Percentiles rank a stretch among this genome's conserved stretches.
phyloP scores from a whole-genome alignment of 495 filamentous ascomycete genomes.

The Aspergillus baeticus region DNA sequence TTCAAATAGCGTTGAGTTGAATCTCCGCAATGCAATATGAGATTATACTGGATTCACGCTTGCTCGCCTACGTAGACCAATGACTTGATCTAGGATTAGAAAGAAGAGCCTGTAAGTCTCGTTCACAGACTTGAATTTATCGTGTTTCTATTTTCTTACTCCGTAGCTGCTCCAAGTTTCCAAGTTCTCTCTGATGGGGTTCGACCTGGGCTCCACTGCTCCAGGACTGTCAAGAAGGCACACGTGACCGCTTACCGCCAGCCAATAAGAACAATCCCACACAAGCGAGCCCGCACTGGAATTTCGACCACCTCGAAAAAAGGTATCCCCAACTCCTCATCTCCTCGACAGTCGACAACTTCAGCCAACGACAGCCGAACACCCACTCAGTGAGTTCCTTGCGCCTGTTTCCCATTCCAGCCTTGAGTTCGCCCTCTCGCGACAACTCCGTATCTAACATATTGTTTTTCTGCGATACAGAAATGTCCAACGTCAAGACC shows the following conservation, averaged over 20 bases:
- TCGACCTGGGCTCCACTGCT: too few relatives aligned
- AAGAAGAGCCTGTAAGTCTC: too few relatives aligned
- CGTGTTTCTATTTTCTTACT: too few relatives aligned
- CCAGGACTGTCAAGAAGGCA: too few relatives aligned
- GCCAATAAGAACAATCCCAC: constrained; percentile 25
- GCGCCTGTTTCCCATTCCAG: background rate
- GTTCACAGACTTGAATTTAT: too few relatives aligned
- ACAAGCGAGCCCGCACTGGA: constrained; percentile 49
- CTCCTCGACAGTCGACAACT: constrained; percentile 38
- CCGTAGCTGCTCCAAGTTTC: too few relatives aligned
- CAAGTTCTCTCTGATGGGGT: too few relatives aligned
- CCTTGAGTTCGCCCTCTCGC: background rate
- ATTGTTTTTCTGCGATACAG: constrained; percentile 31
- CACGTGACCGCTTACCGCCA: background rate
- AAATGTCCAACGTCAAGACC: constrained; percentile 68
- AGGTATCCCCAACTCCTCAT: constrained; percentile 28
- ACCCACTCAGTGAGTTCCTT: constrained; percentile 39
- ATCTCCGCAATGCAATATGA: too few relatives aligned
- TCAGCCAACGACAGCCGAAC: constrained; percentile 46
- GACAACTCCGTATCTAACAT: constrained; percentile 20
- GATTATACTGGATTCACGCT: too few relatives aligned
- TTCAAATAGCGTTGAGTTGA: too few relatives aligned
- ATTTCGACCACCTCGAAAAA: constrained; percentile 35
- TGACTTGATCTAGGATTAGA: too few relatives aligned
- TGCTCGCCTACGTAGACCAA: too few relatives aligned